Conservation (phyloP, 495 filamentous ascomycete genomes). For the Articulospora tetracladia region DNA sequence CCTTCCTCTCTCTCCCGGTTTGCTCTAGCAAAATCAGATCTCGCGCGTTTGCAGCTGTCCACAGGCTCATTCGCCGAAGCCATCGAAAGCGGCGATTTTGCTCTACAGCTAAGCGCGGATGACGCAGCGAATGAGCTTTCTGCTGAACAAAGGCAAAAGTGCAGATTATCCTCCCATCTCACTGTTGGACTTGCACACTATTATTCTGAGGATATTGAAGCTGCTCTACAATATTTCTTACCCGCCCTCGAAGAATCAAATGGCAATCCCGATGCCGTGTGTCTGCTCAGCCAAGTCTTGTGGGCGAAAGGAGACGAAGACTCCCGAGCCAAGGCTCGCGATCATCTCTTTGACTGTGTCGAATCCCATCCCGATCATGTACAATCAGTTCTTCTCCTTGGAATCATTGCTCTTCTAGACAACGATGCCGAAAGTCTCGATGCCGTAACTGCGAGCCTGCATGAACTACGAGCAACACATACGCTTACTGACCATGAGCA, state of each 20-base stretch:
- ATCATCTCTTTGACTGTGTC: conserved; percentile 75
- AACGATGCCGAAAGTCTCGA: conserved; percentile 71
- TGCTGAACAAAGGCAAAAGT: conserved; percentile 50
- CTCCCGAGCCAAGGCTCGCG: conserved; percentile 68
- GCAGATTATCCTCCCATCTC: conserved; percentile 79
- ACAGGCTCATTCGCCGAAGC: conserved; percentile 58
- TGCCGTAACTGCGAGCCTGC: conserved; percentile 76
- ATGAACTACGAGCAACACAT: conserved; percentile 61
- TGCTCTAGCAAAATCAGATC: conserved; percentile 81
- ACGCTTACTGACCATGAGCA: conserved; percentile 39
- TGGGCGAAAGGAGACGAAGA: conserved; percentile 84
- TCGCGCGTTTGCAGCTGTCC: conserved; percentile 75
- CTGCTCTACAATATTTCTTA: conserved; percentile 75
- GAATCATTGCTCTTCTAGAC: conserved; percentile 78
- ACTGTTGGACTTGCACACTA: conserved; percentile 82
- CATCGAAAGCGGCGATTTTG: conserved; percentile 66
- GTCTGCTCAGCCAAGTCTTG: conserved; percentile 82
- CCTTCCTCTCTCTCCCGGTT: conserved; percentile 65
- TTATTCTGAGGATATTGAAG: conserved; percentile 55
- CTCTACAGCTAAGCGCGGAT: conserved; percentile 67
- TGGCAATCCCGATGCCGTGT: conserved; percentile 78
- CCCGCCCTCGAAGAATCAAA: conserved; percentile 74
- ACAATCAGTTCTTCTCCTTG: conserved; percentile 71
- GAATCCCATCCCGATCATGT: conserved; percentile 70
- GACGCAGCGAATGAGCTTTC: conserved; percentile 48